Evolutionary conservation across 768 basidiomycete species (phyloP).

Genomic region (Calocybe indica): DNA sequence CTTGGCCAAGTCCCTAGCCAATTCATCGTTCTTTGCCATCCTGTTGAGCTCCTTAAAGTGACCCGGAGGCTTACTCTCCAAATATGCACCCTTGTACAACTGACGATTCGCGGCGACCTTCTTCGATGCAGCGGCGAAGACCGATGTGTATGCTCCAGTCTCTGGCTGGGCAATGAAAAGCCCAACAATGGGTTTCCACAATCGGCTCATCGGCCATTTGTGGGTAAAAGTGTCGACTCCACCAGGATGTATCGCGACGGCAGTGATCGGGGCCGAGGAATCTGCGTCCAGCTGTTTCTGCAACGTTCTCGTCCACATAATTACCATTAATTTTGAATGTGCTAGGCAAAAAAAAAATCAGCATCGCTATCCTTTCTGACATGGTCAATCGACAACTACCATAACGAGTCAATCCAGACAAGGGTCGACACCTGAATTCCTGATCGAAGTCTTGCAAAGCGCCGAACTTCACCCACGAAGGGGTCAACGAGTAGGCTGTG

Average conservation of each 20-base stretch:
- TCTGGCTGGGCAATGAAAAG: slow-evolving; percentile 12
- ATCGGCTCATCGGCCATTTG: slow-evolving; percentile 12
- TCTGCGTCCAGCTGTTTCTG: slow-evolving; percentile 38
- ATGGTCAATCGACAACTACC: slow-evolving; percentile 13
- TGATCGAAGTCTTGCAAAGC: slow-evolving; percentile 24
- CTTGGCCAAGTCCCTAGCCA: slow-evolving; percentile 6
- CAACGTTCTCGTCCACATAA: slow-evolving; percentile 26
- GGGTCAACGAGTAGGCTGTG: slow-evolving; percentile 14
- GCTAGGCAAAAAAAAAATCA: too few species aligned
- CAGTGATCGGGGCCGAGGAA: slow-evolving; percentile 26
- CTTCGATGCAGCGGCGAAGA: slow-evolving; percentile 23
- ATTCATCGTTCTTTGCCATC: slow-evolving; percentile 1
- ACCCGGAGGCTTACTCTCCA: slow-evolving; percentile 9
- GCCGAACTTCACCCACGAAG: slow-evolving; percentile 18
- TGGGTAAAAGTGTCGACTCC: slow-evolving; percentile 23
- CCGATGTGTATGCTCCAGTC: slow-evolving; percentile 19
- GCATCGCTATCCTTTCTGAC: too few species aligned
- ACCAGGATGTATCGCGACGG: slow-evolving; percentile 28
- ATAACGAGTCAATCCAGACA: slow-evolving; percentile 21
- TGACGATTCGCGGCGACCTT: slow-evolving; percentile 13
- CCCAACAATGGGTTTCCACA: slow-evolving; percentile 12
- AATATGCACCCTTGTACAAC: slow-evolving; percentile 18
- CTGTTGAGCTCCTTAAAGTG: slow-evolving; percentile 4
- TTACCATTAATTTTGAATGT: neutral
- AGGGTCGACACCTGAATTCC: slow-evolving; percentile 16